Evolutionary conservation across 2,329 filamentous ascomycete species (phyloP).

Genomic region (Truncatella angustata): DNA sequence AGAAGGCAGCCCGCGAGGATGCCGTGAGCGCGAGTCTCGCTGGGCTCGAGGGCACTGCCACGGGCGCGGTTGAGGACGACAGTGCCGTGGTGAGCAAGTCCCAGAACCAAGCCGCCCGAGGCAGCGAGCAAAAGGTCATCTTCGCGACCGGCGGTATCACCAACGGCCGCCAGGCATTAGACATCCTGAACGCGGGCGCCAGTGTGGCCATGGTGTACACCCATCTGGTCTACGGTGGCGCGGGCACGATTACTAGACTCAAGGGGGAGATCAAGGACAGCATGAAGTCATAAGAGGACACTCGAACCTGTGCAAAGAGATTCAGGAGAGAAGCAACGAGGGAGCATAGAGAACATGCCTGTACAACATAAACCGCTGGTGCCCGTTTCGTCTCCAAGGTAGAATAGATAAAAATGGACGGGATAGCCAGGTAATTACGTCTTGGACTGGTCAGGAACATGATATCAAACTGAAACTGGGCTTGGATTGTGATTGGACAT

Average conservation of each 20-base stretch:
- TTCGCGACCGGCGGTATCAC: constrained; percentile 95
- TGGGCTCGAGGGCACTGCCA: constrained; percentile 32
- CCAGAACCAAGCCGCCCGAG: constrained; percentile 84
- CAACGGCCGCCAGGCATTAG: constrained; percentile 77
- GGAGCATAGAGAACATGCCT: background rate
- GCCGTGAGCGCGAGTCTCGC: constrained; percentile 31
- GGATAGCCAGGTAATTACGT: too few relatives aligned
- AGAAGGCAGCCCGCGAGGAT: constrained; percentile 20
- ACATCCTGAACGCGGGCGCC: constrained; percentile 83
- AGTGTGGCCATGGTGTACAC: constrained; percentile 93
- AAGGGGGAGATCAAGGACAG: constrained; percentile 59
- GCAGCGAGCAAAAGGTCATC: constrained; percentile 69
- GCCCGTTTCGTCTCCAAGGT: too few relatives aligned
- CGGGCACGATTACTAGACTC: constrained; percentile 63
- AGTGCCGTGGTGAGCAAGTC: constrained; percentile 46
- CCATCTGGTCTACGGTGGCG: constrained; percentile 62
- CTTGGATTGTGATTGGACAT: too few relatives aligned
- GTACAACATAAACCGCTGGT: too few relatives aligned
- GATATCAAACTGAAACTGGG: too few relatives aligned
- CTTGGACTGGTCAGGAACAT: too few relatives aligned
- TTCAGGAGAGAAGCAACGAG: background rate
- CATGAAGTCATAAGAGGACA: constrained; percentile 19
- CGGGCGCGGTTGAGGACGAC: constrained; percentile 24
- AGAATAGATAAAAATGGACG: too few relatives aligned
- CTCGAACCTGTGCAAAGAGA: too few relatives aligned